Base-by-base conservation (phyloP, 441 rosid genomes). In the Erodium trifolium region DNA sequence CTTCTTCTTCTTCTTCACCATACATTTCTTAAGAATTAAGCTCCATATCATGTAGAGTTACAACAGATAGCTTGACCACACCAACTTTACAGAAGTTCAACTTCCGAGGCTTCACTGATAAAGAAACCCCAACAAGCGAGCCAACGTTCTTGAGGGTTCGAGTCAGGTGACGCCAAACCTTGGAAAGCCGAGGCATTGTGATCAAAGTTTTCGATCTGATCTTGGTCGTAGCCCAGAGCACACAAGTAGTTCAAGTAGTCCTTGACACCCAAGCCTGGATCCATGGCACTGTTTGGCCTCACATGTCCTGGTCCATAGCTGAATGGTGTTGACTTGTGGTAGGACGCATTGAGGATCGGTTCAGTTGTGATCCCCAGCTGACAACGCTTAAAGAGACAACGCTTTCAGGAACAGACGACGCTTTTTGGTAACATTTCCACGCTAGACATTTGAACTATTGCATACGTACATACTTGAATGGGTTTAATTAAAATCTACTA, bases 241-340 rank as follows among this genome's bases (percentile, higher is more conserved):
- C 92, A 87, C 27, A 23, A 83, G 76, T 88, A 84, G 73, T 85
- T 70, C 72, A 82, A 68, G 81, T 90, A 90, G 73, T 84, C 86
- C 3, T 77, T 37, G 4, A 14, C 17, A 4, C 57, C 68, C 65
- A 87, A 66, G 6, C 94, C 91, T 0, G 88, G 90, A 66, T 88
- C 82, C 79, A 78, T 71, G 17, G 92, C 91, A 0, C 82, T 83
- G 81, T 87, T 88, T 14, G 92, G 92, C 37, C 84, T 77, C 1
- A 88, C 72, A 72, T 90, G 91, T 49, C 97, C 92, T 0, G 87
- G 68, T 2, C 92, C 91, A 19, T 83, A 82, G 17, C 43, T 68
- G 70, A 88, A 86, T 45, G 94, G 83, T 1, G 85, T 82, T 53
- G 87, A 86, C 72, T 79, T 59, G 0, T 16, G 1, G n/a, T 63